These are phyloP conservation scores for Candida maltosa DNA, from an alignment of 805 yeast species.

Conservation along the genomic window DNA sequence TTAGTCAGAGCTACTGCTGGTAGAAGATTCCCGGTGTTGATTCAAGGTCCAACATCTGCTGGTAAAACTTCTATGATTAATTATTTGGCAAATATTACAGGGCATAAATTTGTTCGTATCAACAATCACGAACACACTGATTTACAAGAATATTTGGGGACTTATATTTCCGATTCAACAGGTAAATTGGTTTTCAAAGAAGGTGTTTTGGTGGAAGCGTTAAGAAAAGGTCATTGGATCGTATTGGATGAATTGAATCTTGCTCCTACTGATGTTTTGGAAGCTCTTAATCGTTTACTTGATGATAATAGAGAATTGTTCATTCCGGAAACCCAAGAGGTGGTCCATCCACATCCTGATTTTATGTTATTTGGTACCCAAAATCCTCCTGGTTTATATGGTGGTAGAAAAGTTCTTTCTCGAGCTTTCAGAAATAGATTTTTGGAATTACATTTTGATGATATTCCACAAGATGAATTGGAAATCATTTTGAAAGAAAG, in stretches of 20 bases:
- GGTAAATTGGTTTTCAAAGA: conserved; percentile 85
- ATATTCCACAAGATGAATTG: conserved; percentile 93
- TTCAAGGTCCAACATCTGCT: conserved; percentile 98
- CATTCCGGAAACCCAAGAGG: conserved; percentile 95
- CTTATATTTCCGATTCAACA: conserved; percentile 87
- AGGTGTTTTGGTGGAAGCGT: conserved; percentile 90
- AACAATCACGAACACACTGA: conserved; percentile 98
- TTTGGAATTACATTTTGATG: conserved; percentile 92
- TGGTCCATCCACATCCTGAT: conserved; percentile 92
- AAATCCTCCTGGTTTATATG: conserved; percentile 96
- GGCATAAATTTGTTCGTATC: conserved; percentile 94
- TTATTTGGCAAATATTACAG: conserved; percentile 85
- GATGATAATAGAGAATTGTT: conserved; percentile 95
- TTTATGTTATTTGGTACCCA: conserved; percentile 97
- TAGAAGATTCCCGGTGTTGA: conserved; percentile 80
- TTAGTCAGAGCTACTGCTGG: conserved; percentile 92
- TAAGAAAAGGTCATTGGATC: conserved; percentile 93
- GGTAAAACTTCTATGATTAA: conserved; percentile 97
- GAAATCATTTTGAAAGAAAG: conserved; percentile 87
- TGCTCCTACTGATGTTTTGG: conserved; percentile 97
- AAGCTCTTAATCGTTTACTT: conserved; percentile 87
- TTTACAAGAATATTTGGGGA: conserved; percentile 91
- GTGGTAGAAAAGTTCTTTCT: conserved; percentile 91
- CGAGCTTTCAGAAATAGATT: conserved; percentile 96
- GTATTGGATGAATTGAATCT: conserved; percentile 93